These are phyloP conservation scores for Royoungia palumana DNA, from an alignment of 768 basidiomycete species.

Conservation along the genomic window DNA sequence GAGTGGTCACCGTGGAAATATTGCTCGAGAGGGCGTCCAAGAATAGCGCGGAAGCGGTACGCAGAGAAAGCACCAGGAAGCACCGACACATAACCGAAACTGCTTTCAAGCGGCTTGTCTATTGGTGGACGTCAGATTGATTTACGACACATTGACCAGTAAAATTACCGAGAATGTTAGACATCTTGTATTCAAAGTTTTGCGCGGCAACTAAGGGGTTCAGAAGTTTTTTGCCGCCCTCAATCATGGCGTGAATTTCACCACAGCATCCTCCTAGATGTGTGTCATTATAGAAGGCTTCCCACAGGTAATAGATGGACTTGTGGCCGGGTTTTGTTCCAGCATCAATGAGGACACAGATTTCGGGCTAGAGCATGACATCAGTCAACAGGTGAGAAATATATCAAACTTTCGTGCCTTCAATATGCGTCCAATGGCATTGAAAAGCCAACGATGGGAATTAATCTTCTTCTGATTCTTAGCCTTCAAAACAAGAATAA, in stretches of 20 bases:
- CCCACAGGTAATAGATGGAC: slow-evolving; percentile 94
- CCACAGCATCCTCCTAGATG: slow-evolving; percentile 87
- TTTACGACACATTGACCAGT: not conserved
- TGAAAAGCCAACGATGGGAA: slow-evolving; percentile 94
- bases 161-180: slow-evolving; percentile 78
- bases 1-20: slow-evolving; percentile 89
- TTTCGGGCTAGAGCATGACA: slow-evolving; percentile 62
- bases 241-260: slow-evolving; percentile 96
- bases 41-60: slow-evolving; percentile 90
- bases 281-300: slow-evolving; percentile 79
- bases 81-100: slow-evolving; percentile 94
- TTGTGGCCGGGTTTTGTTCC: slow-evolving; percentile 97
- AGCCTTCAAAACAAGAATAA: slow-evolving; percentile 88
- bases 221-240: slow-evolving; percentile 85
- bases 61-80: slow-evolving; percentile 96
- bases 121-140: slow-evolving; percentile 7
- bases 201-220: slow-evolving; percentile 94
- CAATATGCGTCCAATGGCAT: slow-evolving; percentile 81
- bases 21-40: slow-evolving; percentile 80
- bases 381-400: slow-evolving; percentile 1
- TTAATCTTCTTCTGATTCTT: slow-evolving; percentile 97
- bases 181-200: slow-evolving; percentile 99
- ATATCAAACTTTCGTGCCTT: slow-evolving; percentile 43
- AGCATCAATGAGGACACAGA: slow-evolving; percentile 89
- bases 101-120: slow-evolving; percentile 94